Evolutionary conservation across 139 green algal genomes (phyloP), one percentile per base, ranked within the genome.

Genomic region (Chlorella ohadii): DNA sequence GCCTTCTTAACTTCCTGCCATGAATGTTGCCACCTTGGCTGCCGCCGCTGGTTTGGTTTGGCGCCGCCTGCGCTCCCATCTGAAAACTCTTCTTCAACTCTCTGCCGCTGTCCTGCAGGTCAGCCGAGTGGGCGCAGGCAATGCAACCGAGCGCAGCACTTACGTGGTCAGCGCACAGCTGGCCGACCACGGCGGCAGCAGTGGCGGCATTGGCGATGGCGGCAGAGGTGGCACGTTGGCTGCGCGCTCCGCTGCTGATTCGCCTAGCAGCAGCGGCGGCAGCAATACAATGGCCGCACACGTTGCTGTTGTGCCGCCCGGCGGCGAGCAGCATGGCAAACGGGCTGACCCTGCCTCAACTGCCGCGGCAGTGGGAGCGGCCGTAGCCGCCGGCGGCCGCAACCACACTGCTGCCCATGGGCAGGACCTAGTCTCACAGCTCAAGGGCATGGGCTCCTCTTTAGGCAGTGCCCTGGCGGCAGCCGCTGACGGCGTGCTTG

Each of bases 121-220:
- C 16, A 47, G 38, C 28, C 38, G 63, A 6, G 63, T 75, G 78
- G 78, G 41, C 19, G 39, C 4, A 23, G n/a, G 25, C 47, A 74
- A 74, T 20, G 38, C 39, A 0, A 31, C 16, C 3, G 57, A 65
- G 39, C 63, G 20, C 76, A 57, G 31, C 78, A 83, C 63, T 22
- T 83, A 36, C 22, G 15, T 74, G 28, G 61, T 83, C n/a, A 83
- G 63, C 44, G 78, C 78, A 2, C 63, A 73, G 61, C 63, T 83
- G 31, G 31, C 73, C 0, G 38, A 72, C 36, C n/a, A 44, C 23
- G 63, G 25, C 27, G 28, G 28, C 34, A 31, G 39, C 76, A 33
- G 36, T 27, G 16, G 33, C 6, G 20, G 28, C 34, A n/a, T n/a
- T n/a, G n/a, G 17, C 34, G 39, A 34, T 56, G 6, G 59, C 39